phyloP scores from a whole-genome alignment of 805 yeast species.

The Zygoascus biomembranicola region DNA sequence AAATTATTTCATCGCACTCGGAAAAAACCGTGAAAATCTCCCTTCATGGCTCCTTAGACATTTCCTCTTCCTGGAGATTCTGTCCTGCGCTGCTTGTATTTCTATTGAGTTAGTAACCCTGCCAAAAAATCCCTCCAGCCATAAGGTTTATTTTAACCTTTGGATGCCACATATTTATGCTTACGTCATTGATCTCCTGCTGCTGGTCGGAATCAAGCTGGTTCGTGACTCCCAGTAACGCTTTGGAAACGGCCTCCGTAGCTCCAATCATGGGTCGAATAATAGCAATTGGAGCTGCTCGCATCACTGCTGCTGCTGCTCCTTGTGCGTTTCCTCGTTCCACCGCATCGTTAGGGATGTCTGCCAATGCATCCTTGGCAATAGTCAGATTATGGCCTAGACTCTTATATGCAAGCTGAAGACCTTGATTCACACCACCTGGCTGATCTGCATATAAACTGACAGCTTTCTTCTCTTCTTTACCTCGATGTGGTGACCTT shows the following conservation, averaged over 20 bases:
- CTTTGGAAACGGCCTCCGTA: constrained; percentile 77
- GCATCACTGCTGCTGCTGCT: constrained; percentile 61
- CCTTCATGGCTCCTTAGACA: too few species aligned
- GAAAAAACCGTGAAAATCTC: too few species aligned
- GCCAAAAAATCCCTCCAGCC: background rate
- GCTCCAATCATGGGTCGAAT: constrained; percentile 87
- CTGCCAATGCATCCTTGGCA: constrained; percentile 55
- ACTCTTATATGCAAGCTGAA: constrained; percentile 65
- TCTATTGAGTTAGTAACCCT: background rate
- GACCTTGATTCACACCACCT: constrained; percentile 56
- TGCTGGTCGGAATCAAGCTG: constrained; percentile 44
- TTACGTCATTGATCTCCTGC: constrained; percentile 17
- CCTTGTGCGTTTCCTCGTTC: constrained; percentile 52
- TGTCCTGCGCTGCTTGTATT: background rate
- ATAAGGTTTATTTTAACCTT: constrained; percentile 2
- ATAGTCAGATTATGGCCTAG: constrained; percentile 57
- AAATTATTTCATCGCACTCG: too few species aligned
- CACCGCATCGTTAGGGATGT: constrained; percentile 53
- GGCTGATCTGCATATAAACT: constrained; percentile 88
- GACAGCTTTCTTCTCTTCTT: constrained; percentile 30
- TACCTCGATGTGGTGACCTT: background rate
- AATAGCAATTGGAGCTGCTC: constrained; percentile 71
- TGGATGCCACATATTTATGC: constrained; percentile 4
- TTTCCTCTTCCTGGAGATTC: background rate
- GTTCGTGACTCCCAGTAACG: constrained; percentile 77